These are phyloP conservation scores for Cymbopogon citratus DNA, from an alignment of 176 grass and related monocot species.

Conservation along the genomic window DNA sequence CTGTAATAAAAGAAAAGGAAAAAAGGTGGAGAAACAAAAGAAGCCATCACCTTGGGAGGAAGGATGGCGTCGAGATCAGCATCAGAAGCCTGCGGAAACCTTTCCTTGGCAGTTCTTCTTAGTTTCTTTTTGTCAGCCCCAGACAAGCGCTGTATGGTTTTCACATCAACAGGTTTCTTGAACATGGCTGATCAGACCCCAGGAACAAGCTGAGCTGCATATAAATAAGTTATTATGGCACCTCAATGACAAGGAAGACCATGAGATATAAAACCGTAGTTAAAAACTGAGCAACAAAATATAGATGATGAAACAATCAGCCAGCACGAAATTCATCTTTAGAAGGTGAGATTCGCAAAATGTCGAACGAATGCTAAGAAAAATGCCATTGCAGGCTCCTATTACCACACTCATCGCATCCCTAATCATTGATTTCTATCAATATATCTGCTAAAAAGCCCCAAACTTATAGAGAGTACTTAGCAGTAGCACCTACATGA, in stretches of 20 bases:
- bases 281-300: background rate
- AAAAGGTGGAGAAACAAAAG: background rate
- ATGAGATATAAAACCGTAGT: background rate
- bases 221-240: background rate
- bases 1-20: background rate
- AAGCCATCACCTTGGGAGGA: slow-evolving; percentile 67
- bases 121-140: slow-evolving; percentile 98
- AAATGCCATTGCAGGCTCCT: background rate
- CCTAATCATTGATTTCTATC: background rate
- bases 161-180: slow-evolving; percentile 79
- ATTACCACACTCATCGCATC: background rate
- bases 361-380: background rate
- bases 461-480: background rate
- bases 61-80: slow-evolving; percentile 71
- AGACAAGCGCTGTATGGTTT: slow-evolving; percentile 74
- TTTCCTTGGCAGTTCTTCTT: slow-evolving; percentile 73
- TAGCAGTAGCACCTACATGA: background rate
- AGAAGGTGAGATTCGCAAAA: background rate
- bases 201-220: slow-evolving; percentile 5
- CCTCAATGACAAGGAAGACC: background rate
- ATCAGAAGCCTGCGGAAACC: slow-evolving; percentile 75
- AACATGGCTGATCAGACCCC: slow-evolving; percentile 57
- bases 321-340: background rate
- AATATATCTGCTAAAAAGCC: background rate
- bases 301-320: background rate